These are phyloP conservation scores for Stagonosporopsis cucurbitacearum DNA, from an alignment of 2,329 filamentous ascomycete species.

Conservation along the genomic window DNA sequence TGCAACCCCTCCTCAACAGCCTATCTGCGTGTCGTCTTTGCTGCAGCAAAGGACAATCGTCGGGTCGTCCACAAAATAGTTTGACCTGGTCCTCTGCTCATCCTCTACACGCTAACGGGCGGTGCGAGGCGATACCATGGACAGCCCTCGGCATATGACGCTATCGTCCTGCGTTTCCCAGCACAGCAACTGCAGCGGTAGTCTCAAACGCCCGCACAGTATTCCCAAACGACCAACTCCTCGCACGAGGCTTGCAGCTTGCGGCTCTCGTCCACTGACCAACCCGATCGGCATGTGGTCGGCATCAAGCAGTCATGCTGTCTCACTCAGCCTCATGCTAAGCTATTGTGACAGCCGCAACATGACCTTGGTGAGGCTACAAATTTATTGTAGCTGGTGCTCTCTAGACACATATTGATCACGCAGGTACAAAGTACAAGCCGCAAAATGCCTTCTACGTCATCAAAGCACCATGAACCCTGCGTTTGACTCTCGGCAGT, in stretches of 20 bases:
- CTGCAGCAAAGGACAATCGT: conserved; percentile 2
- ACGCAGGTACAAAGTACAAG: conserved; percentile 16
- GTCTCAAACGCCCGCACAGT: conserved; percentile 8
- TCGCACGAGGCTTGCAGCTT: neutral
- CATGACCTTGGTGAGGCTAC: conserved; percentile 9
- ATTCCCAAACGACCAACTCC: conserved; percentile 1
- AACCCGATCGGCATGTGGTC: conserved; percentile 14
- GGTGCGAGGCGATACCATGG: conserved; percentile 4
- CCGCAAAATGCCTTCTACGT: conserved; percentile 11
- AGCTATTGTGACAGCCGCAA: conserved; percentile 16
- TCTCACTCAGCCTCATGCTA: conserved; percentile 21
- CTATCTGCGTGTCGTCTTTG: conserved; percentile 1
- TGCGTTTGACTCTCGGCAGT: conserved; percentile 7
- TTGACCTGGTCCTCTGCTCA: conserved; percentile 1
- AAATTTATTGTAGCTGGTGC: neutral
- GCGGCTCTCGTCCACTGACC: neutral
- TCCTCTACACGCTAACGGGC: conserved; percentile 1
- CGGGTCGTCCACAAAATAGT: neutral
- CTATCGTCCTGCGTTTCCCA: neutral
- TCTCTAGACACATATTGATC: conserved; percentile 11
- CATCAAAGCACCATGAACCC: conserved; percentile 7
- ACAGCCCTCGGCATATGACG: conserved; percentile 10
- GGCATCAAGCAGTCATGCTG: conserved; percentile 15
- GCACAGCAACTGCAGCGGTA: conserved; percentile 5
- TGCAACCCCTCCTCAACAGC: conserved; percentile 16